phyloP scores from a whole-genome alignment of 2,329 filamentous ascomycete genomes.

The Akanthomyces dipterigenus region DNA sequence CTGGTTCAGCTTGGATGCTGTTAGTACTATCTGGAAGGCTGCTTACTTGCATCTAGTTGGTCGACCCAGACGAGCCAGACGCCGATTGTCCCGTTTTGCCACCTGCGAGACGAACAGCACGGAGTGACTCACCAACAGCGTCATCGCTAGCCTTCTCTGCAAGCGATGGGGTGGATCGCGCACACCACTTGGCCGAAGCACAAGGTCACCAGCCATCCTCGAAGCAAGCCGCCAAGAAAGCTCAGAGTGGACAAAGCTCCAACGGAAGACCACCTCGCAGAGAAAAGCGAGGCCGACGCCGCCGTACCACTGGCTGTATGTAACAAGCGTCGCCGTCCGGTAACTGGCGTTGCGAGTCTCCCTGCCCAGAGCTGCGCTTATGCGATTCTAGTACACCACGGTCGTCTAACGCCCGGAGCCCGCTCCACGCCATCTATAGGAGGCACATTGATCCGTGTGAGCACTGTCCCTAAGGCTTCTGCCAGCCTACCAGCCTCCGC shows the following conservation, averaged over 20 bases:
- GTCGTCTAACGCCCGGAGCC: not conserved
- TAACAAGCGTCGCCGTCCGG: not conserved
- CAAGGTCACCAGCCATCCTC: not conserved
- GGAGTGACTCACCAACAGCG: not conserved
- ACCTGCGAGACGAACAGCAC: not conserved
- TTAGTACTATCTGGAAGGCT: not conserved
- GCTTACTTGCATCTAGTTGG: not conserved
- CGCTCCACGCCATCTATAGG: not conserved
- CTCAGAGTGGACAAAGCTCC: not conserved
- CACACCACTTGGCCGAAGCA: not conserved
- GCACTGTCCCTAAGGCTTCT: not conserved
- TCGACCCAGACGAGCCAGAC: not conserved
- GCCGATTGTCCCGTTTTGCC: not conserved
- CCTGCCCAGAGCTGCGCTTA: not conserved
- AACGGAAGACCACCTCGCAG: not conserved
- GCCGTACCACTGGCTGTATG: not conserved
- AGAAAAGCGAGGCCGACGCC: not conserved
- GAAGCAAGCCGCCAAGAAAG: not conserved
- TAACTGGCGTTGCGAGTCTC: not conserved
- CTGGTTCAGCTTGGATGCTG: not conserved
- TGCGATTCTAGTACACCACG: not conserved
- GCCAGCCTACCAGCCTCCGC: not conserved
- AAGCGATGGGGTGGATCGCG: not conserved
- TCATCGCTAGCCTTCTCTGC: not conserved
- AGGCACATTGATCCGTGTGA: not conserved